Base-by-base conservation (phyloP, 2,329 filamentous ascomycete species). In the Gnomoniopsis smithogilvyi region DNA sequence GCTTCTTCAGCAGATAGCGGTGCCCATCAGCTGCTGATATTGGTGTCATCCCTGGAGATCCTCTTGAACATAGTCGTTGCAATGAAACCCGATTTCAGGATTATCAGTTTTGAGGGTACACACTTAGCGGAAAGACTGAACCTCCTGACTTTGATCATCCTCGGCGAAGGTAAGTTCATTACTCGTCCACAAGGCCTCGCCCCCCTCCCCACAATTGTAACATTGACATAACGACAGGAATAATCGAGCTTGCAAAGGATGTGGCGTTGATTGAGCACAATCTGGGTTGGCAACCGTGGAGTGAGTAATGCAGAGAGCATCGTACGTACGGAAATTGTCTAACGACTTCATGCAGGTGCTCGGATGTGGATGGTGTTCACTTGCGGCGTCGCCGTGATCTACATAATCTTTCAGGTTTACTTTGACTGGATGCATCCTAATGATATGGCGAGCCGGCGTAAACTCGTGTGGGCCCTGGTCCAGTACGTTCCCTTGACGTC, bases 361-460 rank as follows among this genome's bases (percentile, higher is more conserved):
- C 55, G 53, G 22, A 63, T 63, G 30, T 56, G 63, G 24, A 55
- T 59, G 41, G 54, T 65, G 14, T 56, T 60, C 15, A 51, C 47
- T 1, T 57, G 61, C 10, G 62, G 73, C 1, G 66, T 72, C 0
- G 70, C 74, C 6, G 74, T 74, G n/a, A 72, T 78, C 26, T 80
- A 79, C 65, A 72, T 76, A 48, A 69, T 79, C 53, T 80, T 78
- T 65, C 72, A 79, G 55, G 66, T 78, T 38, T 79, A 80, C 61
- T 80, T 89, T 56, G 77, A 88, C 64, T 88, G 84, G 81, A 84
- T 87, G 70, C 86, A 87, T 67, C 84, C 84, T 53, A 80, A 85
- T 60, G 78, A 86, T 34, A 82, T 79, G 76, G 69, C 82, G 70
- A 60, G 76, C 69, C 74, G 84, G 49, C 79, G 82, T 4, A 86